Conservation (phyloP, 208 protist genomes). For the Crithidia thermophila region DNA sequence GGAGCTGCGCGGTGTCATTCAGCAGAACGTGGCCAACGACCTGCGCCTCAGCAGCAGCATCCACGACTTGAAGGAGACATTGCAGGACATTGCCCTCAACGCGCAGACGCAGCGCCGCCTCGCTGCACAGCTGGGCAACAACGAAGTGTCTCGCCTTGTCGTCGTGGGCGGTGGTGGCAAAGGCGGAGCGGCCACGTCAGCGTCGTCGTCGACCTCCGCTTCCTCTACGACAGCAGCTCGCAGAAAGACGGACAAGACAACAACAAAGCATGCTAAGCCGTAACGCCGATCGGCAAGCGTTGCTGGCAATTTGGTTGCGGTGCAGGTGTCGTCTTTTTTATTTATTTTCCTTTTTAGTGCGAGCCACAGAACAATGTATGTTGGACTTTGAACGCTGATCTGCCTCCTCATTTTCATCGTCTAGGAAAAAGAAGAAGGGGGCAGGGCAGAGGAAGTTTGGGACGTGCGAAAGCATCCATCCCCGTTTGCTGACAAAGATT, state of each 20-base stretch:
- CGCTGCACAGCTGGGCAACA: conserved; percentile 33
- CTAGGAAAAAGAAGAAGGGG: no score
- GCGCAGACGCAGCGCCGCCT: conserved; percentile 44
- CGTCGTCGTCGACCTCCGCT: not conserved
- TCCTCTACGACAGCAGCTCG: not conserved
- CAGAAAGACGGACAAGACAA: conserved; percentile 3
- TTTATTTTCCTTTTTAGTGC: no score
- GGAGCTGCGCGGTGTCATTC: conserved; percentile 37
- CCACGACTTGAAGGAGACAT: conserved; percentile 52
- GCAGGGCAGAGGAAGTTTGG: no score
- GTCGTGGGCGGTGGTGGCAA: conserved; percentile 28
- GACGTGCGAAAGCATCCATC: no score
- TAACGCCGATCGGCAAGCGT: not conserved
- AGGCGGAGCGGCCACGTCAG: not conserved
- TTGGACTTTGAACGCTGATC: no score
- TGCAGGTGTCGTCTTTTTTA: not conserved
- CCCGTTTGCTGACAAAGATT: no score
- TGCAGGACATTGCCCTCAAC: conserved; percentile 72
- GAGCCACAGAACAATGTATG: no score
- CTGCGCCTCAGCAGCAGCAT: conserved; percentile 47
- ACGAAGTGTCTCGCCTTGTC: conserved; percentile 30
- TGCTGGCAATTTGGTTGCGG: not conserved
- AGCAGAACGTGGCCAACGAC: conserved; percentile 43
- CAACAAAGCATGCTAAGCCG: not conserved
- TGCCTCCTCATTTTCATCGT: no score